Evolutionary conservation across 1,284 basidiomycete species (phyloP).

Genomic region (Blastosporella zonata): DNA sequence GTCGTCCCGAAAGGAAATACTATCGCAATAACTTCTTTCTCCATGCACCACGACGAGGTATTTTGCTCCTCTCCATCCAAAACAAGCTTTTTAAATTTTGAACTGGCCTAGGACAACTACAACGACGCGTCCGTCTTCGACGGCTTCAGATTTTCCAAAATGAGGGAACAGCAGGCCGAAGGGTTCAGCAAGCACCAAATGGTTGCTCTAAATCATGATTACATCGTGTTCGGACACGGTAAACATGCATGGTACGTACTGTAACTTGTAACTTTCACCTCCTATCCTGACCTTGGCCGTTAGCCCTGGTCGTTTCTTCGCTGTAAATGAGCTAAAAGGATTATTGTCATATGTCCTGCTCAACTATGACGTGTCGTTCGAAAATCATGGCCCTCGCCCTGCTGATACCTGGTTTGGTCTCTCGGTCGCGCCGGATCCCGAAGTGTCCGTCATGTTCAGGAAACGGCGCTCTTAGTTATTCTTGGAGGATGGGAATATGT

Average conservation of each 20-base stretch:
- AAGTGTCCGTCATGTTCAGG: conserved; percentile 26
- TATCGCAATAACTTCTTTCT: conserved; percentile 25
- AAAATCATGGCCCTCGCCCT: conserved; percentile 9
- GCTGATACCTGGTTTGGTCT: conserved; percentile 20
- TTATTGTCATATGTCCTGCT: conserved; percentile 35
- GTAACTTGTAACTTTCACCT: not conserved
- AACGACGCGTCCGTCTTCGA: conserved; percentile 30
- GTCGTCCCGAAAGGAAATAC: conserved; percentile 33
- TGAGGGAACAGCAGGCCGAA: conserved; percentile 27
- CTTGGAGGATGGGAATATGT: conserved; percentile 1
- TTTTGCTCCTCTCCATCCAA: not conserved
- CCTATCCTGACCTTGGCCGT: conserved; percentile 16
- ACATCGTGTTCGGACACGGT: conserved; percentile 42
- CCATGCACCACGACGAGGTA: conserved; percentile 30
- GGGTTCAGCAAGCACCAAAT: conserved; percentile 31
- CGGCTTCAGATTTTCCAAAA: conserved; percentile 33
- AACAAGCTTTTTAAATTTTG: not conserved
- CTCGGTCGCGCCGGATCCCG: conserved; percentile 22
- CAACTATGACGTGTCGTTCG: conserved; percentile 36
- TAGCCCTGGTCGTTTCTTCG: conserved; percentile 32
- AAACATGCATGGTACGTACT: conserved; percentile 34
- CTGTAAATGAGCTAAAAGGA: conserved; percentile 35
- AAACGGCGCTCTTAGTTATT: conserved; percentile 16
- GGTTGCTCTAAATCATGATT: conserved; percentile 34
- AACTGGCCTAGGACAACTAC: conserved; percentile 22